A percentile compares a stretch with the other conserved stretches of the same genome.
Conservation (phyloP, 306 rosid genomes). For the Chamaecrista fasciculata region DNA sequence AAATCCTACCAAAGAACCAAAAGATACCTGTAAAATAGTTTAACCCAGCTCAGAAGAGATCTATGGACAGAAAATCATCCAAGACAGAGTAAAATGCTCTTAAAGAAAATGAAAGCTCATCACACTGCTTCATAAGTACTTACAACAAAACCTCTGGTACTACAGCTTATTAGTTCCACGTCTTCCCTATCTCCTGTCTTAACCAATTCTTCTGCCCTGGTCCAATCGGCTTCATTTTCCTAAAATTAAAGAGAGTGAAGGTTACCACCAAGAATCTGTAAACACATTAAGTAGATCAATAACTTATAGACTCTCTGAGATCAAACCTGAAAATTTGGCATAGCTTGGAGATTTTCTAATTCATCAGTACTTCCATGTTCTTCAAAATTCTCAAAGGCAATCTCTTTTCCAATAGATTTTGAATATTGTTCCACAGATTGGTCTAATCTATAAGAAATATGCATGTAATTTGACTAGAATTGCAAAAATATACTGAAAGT, state of each 20-base stretch:
- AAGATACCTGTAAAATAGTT: slow-evolving; percentile 73
- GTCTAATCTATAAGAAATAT: slow-evolving; percentile 59
- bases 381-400: slow-evolving; percentile 21
- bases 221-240: slow-evolving; percentile 78
- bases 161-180: slow-evolving; percentile 81
- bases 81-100: background rate
- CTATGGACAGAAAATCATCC: slow-evolving; percentile 19
- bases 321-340: slow-evolving; percentile 56
- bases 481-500: slow-evolving; percentile 30
- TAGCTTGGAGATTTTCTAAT: slow-evolving; percentile 35
- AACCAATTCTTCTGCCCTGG: slow-evolving; percentile 57
- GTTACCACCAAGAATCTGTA: slow-evolving; percentile 17
- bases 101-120: background rate
- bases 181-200: slow-evolving; percentile 59
- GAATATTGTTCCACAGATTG: slow-evolving; percentile 41
- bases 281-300: slow-evolving; percentile 17
- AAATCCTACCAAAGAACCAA: slow-evolving; percentile 83
- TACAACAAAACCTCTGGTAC: slow-evolving; percentile 80
- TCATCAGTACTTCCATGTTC: slow-evolving; percentile 29
- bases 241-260: slow-evolving; percentile 25
- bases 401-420: slow-evolving; percentile 34
- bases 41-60: slow-evolving; percentile 33
- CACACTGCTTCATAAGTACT: slow-evolving; percentile 39
- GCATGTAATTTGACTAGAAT: slow-evolving; percentile 29
- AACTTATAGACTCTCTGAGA: slow-evolving; percentile 19